phyloP scores from a whole-genome alignment of 2,329 filamentous ascomycete genomes.

The Tolypocladium guangdongense region DNA sequence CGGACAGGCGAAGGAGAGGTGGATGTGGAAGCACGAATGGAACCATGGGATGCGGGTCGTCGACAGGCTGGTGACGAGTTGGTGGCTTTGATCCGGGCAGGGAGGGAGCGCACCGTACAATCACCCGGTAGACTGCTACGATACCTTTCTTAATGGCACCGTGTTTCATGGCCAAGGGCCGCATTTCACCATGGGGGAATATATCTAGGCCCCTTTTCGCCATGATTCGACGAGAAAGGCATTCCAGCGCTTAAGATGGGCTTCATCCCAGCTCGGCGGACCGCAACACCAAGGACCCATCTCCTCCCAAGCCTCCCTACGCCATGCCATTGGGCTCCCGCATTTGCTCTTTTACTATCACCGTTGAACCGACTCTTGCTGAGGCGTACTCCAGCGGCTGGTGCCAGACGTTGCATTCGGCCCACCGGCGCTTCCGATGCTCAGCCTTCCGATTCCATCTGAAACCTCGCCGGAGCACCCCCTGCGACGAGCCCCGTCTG shows the following conservation, averaged over 20 bases:
- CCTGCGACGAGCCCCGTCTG: constrained; percentile 4
- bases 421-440: not conserved
- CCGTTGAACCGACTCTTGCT: not conserved
- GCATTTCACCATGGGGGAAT: no score
- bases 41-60: not conserved
- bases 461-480: constrained; percentile 13
- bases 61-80: not conserved
- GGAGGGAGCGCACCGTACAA: not conserved
- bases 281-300: not conserved
- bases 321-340: not conserved
- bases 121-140: not conserved
- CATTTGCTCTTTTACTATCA: not conserved
- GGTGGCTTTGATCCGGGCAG: not conserved
- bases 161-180: not conserved
- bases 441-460: constrained; percentile 4
- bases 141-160: not conserved
- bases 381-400: not conserved
- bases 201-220: no score
- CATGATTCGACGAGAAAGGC: not conserved
- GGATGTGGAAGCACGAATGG: not conserved
- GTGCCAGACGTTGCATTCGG: not conserved
- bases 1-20: not conserved
- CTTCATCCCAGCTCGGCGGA: not conserved
- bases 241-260: not conserved
- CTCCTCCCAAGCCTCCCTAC: not conserved